Conservation (phyloP, 2,329 filamentous ascomycete species). For the Venturia nashicola region DNA sequence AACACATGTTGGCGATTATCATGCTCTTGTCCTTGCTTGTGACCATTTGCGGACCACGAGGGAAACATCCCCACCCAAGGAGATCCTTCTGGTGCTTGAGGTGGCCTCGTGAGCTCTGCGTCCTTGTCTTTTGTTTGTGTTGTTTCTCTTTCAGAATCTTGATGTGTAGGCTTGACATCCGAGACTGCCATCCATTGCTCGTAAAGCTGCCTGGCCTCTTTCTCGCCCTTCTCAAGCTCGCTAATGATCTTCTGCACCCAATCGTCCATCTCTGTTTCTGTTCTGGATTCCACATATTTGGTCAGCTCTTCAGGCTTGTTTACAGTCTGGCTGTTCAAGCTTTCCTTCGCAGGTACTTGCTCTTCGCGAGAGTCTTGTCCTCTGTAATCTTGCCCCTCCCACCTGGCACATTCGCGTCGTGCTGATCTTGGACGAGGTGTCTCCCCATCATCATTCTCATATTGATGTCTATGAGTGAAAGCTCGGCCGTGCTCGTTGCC, state of each 20-base stretch:
- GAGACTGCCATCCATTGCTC: not conserved
- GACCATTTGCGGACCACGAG: not conserved
- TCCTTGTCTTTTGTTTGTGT: not conserved
- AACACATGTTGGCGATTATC: not conserved
- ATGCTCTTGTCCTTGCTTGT: not conserved
- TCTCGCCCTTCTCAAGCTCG: not conserved
- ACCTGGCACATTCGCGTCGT: not conserved
- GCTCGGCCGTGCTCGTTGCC: slow-evolving; percentile 8
- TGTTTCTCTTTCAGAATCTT: not conserved
- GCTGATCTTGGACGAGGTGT: not conserved
- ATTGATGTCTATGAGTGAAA: not conserved
- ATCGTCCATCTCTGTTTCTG: not conserved
- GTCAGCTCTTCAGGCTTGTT: not conserved
- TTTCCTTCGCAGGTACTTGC: not conserved
- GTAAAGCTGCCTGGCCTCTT: slow-evolving; percentile 7
- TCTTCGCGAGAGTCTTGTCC: not conserved
- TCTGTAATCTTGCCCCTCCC: not conserved
- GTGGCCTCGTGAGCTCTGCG: not conserved
- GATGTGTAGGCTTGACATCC: not conserved
- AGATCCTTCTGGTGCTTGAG: not conserved
- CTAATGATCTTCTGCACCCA: slow-evolving; percentile 2
- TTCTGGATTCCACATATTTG: not conserved
- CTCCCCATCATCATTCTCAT: not conserved
- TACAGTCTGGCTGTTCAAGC: not conserved
- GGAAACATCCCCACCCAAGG: slow-evolving; percentile 8